phyloP scores from a whole-genome alignment of 2,329 filamentous ascomycete species.

The Rachicladosporium sp. region DNA sequence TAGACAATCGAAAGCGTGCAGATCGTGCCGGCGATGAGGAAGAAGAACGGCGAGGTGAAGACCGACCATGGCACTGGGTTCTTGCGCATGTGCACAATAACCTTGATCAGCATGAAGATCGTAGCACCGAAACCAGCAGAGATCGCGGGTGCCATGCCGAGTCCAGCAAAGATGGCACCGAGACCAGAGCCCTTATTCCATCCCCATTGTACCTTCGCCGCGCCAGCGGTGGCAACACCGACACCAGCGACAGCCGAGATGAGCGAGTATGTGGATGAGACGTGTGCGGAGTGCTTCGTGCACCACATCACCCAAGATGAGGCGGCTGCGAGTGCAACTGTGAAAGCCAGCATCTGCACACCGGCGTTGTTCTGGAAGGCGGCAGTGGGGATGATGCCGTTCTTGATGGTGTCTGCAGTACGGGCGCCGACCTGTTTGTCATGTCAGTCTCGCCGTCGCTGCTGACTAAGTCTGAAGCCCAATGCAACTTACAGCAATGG shows the following conservation, averaged over 20 bases:
- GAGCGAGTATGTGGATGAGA: slow-evolving; percentile 51
- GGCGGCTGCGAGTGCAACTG: slow-evolving; percentile 32
- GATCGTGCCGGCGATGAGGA: slow-evolving; percentile 36
- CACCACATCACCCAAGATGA: slow-evolving; percentile 46
- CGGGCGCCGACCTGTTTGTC: slow-evolving; percentile 31
- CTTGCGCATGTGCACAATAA: slow-evolving; percentile 36
- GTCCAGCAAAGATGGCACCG: slow-evolving; percentile 31
- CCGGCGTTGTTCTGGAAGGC: slow-evolving; percentile 38
- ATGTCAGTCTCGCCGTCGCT: no score
- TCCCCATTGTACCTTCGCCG: slow-evolving; percentile 26
- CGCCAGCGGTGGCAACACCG: slow-evolving; percentile 43
- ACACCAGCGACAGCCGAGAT: slow-evolving; percentile 49
- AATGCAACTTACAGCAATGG: slow-evolving; percentile 25
- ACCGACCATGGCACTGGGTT: slow-evolving; percentile 40
- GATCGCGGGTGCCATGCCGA: slow-evolving; percentile 38
- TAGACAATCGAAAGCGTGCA: slow-evolving; percentile 48
- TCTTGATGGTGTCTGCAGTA: slow-evolving; percentile 50
- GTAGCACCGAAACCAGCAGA: slow-evolving; percentile 36
- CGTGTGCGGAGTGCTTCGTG: slow-evolving; percentile 43
- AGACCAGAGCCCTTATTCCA: slow-evolving; percentile 33
- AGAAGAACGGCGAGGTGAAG: slow-evolving; percentile 37
- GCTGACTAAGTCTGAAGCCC: no score
- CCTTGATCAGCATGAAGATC: slow-evolving; percentile 39
- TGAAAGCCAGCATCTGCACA: slow-evolving; percentile 32
- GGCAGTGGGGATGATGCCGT: slow-evolving; percentile 41